Conservation (phyloP, 169 alveolate species). For the Cryptosporidium xiaoi region DNA sequence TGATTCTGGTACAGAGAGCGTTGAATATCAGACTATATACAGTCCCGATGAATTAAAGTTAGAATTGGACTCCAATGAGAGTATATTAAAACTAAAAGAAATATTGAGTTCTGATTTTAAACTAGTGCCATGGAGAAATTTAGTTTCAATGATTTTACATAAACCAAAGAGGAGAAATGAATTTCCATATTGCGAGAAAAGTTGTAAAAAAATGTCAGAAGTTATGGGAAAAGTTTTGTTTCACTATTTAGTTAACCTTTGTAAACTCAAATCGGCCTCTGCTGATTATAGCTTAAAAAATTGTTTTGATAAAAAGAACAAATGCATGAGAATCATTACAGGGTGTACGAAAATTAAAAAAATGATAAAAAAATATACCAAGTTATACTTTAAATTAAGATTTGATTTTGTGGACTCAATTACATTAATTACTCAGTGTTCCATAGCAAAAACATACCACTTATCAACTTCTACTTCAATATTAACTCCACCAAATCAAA, state of each 20-base stretch:
- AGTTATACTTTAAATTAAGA: neutral
- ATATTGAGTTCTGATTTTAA: neutral
- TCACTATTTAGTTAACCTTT: neutral
- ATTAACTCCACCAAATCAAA: neutral
- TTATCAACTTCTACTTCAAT: neutral
- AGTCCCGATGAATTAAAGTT: neutral
- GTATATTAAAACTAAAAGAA: neutral
- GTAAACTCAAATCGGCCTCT: neutral
- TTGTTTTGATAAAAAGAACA: conserved; percentile 7
- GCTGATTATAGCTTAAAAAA: neutral
- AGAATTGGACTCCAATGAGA: neutral
- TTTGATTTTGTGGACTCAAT: conserved; percentile 25
- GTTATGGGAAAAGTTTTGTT: conserved; percentile 9
- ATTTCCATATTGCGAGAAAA: neutral
- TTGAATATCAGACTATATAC: neutral
- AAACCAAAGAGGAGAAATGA: conserved; percentile 36
- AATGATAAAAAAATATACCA: neutral
- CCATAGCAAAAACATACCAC: conserved; percentile 17
- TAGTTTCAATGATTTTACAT: conserved; percentile 27
- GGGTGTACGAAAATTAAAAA: conserved; percentile 14
- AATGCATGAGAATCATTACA: neutral
- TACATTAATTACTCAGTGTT: conserved; percentile 35
- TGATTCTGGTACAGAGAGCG: neutral
- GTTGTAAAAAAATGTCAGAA: conserved; percentile 12
- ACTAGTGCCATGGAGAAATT: conserved; percentile 24